Percentiles rank a stretch among this genome's conserved stretches.
Evolutionary conservation across 306 rosid genomes (phyloP).

Genomic region (Vigna reflexopilosa): DNA sequence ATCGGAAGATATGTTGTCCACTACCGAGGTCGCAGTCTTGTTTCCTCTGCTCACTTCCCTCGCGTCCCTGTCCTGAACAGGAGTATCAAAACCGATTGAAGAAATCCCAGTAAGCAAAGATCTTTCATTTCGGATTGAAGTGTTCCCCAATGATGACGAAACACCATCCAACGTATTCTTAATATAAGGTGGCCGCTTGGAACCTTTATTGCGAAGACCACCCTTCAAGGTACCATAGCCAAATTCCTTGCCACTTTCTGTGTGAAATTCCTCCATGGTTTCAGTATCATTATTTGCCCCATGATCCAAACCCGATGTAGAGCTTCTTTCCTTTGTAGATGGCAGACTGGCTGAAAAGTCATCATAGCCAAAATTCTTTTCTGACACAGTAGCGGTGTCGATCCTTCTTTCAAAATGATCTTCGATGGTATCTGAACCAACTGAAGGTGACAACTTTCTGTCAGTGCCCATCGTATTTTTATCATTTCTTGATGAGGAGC

Average conservation of each 20-base stretch:
- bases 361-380: constrained; percentile 44
- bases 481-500: constrained; percentile 57
- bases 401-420: constrained; percentile 45
- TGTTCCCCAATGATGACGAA: constrained; percentile 45
- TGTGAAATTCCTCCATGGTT: constrained; percentile 43
- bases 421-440: constrained; percentile 49
- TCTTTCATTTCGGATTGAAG: constrained; percentile 51
- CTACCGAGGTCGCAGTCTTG: constrained; percentile 41
- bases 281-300: constrained; percentile 44
- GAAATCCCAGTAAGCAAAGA: constrained; percentile 49
- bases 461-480: constrained; percentile 42
- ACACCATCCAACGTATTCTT: constrained; percentile 48
- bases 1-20: constrained; percentile 44
- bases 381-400: constrained; percentile 41
- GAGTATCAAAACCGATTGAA: constrained; percentile 50
- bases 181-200: constrained; percentile 54
- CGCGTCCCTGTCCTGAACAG: constrained; percentile 50
- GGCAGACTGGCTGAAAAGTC: constrained; percentile 41
- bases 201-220: constrained; percentile 80
- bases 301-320: constrained; percentile 37
- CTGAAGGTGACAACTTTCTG: constrained; percentile 53
- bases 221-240: constrained; percentile 73
- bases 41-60: constrained; percentile 49
- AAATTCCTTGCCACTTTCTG: constrained; percentile 58
- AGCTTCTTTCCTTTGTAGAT: constrained; percentile 49